phyloP scores from a whole-genome alignment of 202 grass and related monocot genomes.

The Eragrostis tef region DNA sequence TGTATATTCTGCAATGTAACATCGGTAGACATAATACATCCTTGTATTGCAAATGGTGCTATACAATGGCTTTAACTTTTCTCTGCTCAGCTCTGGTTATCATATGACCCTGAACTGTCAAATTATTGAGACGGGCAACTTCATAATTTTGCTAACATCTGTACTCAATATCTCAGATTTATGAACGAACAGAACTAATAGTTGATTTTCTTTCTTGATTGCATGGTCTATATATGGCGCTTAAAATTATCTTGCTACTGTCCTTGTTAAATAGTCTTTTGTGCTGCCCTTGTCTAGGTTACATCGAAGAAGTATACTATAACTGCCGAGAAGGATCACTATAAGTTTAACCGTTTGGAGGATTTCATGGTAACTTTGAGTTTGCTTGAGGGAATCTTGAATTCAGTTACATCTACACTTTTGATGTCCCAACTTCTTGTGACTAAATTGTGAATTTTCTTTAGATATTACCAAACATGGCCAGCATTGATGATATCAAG shows the following conservation, averaged over 20 bases:
- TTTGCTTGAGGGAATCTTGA: slow-evolving; percentile 27
- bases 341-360: slow-evolving; percentile 81
- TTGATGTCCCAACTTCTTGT: slow-evolving; percentile 2
- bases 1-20: background rate
- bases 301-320: slow-evolving; percentile 91
- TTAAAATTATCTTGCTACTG: slow-evolving; percentile 1
- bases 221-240: background rate
- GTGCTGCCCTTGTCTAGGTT: slow-evolving; percentile 67
- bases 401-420: background rate
- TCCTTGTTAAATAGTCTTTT: slow-evolving; percentile 38
- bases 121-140: slow-evolving; percentile 7
- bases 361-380: slow-evolving; percentile 83
- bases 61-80: background rate
- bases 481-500: slow-evolving; percentile 85
- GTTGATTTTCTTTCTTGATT: slow-evolving; percentile 11
- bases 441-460: slow-evolving; percentile 41
- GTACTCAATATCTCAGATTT: slow-evolving; percentile 2
- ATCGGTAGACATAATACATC: background rate
- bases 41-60: background rate
- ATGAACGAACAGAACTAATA: background rate
- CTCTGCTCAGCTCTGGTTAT: slow-evolving; percentile 9
- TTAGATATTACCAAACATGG: slow-evolving; percentile 96
- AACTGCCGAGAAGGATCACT: slow-evolving; percentile 81
- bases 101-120: background rate
- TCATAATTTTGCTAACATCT: slow-evolving; percentile 22